Percentiles rank a stretch among this genome's conserved stretches.
phyloP scores from a whole-genome alignment of 1,284 basidiomycete genomes.

The Malassezia cuniculi region DNA sequence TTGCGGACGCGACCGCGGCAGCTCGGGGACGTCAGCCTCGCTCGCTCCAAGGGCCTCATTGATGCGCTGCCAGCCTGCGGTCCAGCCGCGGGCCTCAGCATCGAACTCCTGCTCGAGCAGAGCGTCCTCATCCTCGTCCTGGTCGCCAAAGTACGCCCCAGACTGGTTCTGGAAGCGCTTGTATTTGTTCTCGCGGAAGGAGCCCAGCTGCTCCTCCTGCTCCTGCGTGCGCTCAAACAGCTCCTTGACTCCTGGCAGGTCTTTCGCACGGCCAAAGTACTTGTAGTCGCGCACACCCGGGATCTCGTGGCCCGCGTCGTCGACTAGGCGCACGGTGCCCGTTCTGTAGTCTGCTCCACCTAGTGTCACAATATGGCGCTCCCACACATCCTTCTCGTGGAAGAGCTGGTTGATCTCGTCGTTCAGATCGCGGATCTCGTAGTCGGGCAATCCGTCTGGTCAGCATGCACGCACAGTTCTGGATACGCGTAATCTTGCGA shows the following conservation, averaged over 20 bases:
- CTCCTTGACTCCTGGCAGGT: slow-evolving; percentile 87
- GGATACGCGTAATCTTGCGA: slow-evolving; percentile 91
- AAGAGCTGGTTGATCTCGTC: slow-evolving; percentile 95
- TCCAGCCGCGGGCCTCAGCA: slow-evolving; percentile 52
- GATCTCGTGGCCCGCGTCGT: slow-evolving; percentile 75
- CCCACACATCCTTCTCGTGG: slow-evolving; percentile 92
- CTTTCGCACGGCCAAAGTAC: slow-evolving; percentile 96
- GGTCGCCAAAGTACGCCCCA: slow-evolving; percentile 77
- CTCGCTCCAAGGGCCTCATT: slow-evolving; percentile 4
- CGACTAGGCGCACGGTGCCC: slow-evolving; percentile 74
- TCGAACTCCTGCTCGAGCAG: slow-evolving; percentile 49
- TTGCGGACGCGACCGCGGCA: slow-evolving; percentile 2
- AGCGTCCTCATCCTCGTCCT: slow-evolving; percentile 65
- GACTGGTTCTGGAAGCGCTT: slow-evolving; percentile 80
- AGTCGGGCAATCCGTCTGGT: slow-evolving; percentile 81
- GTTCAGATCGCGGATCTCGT: slow-evolving; percentile 88
- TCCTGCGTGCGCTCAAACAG: slow-evolving; percentile 62
- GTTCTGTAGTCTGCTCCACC: slow-evolving; percentile 93
- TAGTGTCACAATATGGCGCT: slow-evolving; percentile 84
- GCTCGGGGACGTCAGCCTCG: slow-evolving; percentile 59
- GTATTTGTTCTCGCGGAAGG: slow-evolving; percentile 59
- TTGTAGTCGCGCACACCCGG: slow-evolving; percentile 97
- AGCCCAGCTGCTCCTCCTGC: slow-evolving; percentile 71
- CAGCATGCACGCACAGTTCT: slow-evolving; percentile 60
- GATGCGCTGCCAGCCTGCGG: slow-evolving; percentile 56